These are phyloP conservation scores for Platanthera zijinensis DNA, from an alignment of 106 monocot species.

Conservation along the genomic window DNA sequence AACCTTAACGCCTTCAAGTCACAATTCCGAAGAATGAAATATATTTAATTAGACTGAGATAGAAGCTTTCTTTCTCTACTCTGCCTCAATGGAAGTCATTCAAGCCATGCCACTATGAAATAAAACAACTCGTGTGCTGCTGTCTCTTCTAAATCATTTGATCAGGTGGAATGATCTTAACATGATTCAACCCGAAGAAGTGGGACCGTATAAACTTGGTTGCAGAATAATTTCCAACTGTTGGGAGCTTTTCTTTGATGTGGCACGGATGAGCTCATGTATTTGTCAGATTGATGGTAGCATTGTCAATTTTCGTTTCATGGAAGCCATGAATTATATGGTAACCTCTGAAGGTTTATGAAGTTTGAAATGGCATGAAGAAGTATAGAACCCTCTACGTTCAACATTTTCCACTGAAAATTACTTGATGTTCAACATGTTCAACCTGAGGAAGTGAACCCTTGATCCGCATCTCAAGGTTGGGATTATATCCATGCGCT, in stretches of 20 bases:
- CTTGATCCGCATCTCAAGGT: neutral
- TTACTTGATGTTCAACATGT: neutral
- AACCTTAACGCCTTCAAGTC: neutral
- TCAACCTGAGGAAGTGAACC: neutral
- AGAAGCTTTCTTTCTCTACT: neutral
- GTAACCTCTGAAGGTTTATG: neutral
- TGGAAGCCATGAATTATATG: neutral
- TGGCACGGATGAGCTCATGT: conserved; percentile 1
- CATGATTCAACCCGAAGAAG: neutral
- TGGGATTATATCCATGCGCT: neutral
- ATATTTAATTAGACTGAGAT: neutral
- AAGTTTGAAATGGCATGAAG: neutral
- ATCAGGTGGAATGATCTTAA: neutral
- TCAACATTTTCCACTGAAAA: neutral
- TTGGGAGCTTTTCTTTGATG: neutral
- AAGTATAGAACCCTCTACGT: neutral
- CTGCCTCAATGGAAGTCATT: neutral
- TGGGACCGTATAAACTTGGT: neutral
- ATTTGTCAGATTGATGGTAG: neutral
- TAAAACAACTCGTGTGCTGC: neutral
- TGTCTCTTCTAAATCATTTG: neutral
- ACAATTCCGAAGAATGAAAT: neutral
- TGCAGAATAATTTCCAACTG: neutral
- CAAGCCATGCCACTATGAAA: neutral
- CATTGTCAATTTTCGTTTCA: neutral